These are phyloP conservation scores for Blepharisma japonicum DNA, from an alignment of 73 alveolate genomes.

Conservation along the genomic window DNA sequence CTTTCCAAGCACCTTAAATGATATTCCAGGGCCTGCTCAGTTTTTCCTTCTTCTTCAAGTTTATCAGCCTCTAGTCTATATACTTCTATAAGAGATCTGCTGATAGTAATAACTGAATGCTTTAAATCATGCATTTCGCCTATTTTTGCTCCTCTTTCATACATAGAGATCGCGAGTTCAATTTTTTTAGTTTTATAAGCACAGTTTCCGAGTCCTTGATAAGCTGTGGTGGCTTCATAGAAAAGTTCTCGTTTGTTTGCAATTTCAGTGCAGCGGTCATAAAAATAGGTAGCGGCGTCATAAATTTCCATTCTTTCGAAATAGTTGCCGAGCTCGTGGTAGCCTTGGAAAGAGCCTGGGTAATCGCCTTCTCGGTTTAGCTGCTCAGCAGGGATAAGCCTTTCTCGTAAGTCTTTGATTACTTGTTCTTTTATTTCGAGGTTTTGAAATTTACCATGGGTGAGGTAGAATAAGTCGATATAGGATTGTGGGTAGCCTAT, in stretches of 20 bases:
- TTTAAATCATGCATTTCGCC: background rate
- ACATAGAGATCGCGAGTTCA: background rate
- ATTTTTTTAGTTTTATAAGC: slow-evolving; percentile 33
- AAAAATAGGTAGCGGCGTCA: slow-evolving; percentile 72
- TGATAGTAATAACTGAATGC: background rate
- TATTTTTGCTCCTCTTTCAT: background rate
- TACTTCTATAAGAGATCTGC: slow-evolving; percentile 21
- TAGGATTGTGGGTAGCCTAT: slow-evolving; percentile 59
- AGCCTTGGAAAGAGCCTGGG: slow-evolving; percentile 43
- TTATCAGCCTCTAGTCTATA: slow-evolving; percentile 26
- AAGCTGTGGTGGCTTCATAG: slow-evolving; percentile 65
- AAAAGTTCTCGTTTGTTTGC: slow-evolving; percentile 43
- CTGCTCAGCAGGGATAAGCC: slow-evolving; percentile 56
- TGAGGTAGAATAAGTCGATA: slow-evolving; percentile 65
- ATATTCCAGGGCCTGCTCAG: background rate
- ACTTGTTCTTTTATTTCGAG: slow-evolving; percentile 38
- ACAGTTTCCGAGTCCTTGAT: slow-evolving; percentile 68
- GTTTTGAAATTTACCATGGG: slow-evolving; percentile 45
- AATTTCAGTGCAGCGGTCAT: slow-evolving; percentile 59
- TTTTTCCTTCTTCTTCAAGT: slow-evolving; percentile 13
- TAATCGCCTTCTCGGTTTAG: slow-evolving; percentile 47
- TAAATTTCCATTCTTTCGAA: slow-evolving; percentile 59
- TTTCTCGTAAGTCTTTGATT: slow-evolving; percentile 42
- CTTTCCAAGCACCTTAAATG: slow-evolving; percentile 2
- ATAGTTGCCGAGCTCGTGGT: slow-evolving; percentile 45